Base-by-base conservation (phyloP, 2,329 filamentous ascomycete genomes). In the Fusarium falciforme region DNA sequence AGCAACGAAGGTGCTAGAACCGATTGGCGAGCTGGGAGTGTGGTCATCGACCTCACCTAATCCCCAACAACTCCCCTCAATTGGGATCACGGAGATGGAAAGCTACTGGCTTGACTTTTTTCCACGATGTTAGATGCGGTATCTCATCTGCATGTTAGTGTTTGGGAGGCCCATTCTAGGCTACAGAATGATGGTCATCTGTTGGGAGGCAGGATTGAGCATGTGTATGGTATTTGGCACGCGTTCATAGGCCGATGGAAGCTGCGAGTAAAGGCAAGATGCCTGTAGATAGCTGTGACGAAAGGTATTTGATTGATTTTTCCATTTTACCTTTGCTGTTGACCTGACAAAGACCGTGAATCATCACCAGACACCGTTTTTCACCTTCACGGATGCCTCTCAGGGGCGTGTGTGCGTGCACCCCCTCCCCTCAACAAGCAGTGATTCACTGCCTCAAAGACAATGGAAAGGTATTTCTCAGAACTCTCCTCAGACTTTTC, bases 21-120 rank as follows among this genome's bases (percentile, higher is more conserved):
- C 12, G 47, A 9, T 6, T 49, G 68, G 31, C 38, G 57, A 16
- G 58, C 38, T 12, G 70, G 74, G 38, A 42, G 49, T 29, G 64
- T 66, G 59, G 40, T 76, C 22, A 73, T 79, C 22, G 76, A 79
- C 62, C 52, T 78, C 61, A 78, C 77, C 16, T 76, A 68, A 44
- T 49, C 20, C 38, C 40, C 38, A 31, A 59, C 20, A 20, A 12
- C 5, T 20, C 55, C 36, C n/a, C 27, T 20, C 27, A 33, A 54
- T 54, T 31, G 17, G 12, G 29, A 20, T 54, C 49, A 54, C n/a
- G 27, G 49, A 31, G 49, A 54, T 20, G 27, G 49, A 33, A 31
- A 29, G 27, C 11, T n/a, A 31, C 27, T n/a, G 49, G 31, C 25
- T 54, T 54, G 29, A 33, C 17, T 16, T 54, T 17, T n/a, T 38